Evolutionary conservation across 352 stramenopile genomes (phyloP).

Genomic region (Aphanomyces cochlioides): DNA sequence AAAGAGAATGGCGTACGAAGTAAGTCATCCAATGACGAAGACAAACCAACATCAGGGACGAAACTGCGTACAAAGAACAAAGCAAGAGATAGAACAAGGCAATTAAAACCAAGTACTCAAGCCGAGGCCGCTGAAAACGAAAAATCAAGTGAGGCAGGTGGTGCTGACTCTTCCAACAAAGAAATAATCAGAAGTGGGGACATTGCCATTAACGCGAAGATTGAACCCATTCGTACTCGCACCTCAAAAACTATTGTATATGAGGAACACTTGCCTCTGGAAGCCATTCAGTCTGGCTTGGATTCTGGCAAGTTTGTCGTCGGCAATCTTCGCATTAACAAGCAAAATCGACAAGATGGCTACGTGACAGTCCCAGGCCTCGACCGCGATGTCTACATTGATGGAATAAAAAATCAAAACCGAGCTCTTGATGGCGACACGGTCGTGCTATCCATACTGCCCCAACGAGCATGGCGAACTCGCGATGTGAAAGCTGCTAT

Average conservation of each 20-base stretch:
- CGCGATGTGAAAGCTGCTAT: not conserved
- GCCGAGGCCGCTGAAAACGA: too few species aligned
- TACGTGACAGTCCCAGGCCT: conserved; percentile 78
- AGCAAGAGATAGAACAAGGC: too few species aligned
- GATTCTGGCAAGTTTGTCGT: conserved; percentile 39
- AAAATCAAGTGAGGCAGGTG: too few species aligned
- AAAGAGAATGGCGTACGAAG: too few species aligned
- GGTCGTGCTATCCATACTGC: conserved; percentile 57
- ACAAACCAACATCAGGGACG: too few species aligned
- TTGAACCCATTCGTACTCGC: too few species aligned
- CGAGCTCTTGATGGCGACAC: conserved; percentile 77
- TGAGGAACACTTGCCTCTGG: not conserved
- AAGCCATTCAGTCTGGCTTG: conserved; percentile 24
- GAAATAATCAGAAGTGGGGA: too few species aligned
- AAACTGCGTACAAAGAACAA: too few species aligned
- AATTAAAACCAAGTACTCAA: too few species aligned
- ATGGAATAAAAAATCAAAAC: conserved; percentile 68
- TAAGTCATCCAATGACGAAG: too few species aligned
- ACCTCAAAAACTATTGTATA: not conserved
- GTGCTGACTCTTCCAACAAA: too few species aligned
- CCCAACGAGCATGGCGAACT: conserved; percentile 44
- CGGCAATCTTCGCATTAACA: conserved; percentile 74
- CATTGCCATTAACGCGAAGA: too few species aligned
- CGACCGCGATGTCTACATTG: conserved; percentile 64
- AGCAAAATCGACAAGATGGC: conserved; percentile 61